Evolutionary conservation across 768 basidiomycete species (phyloP).

Genomic region (Hydnum rufescens): DNA sequence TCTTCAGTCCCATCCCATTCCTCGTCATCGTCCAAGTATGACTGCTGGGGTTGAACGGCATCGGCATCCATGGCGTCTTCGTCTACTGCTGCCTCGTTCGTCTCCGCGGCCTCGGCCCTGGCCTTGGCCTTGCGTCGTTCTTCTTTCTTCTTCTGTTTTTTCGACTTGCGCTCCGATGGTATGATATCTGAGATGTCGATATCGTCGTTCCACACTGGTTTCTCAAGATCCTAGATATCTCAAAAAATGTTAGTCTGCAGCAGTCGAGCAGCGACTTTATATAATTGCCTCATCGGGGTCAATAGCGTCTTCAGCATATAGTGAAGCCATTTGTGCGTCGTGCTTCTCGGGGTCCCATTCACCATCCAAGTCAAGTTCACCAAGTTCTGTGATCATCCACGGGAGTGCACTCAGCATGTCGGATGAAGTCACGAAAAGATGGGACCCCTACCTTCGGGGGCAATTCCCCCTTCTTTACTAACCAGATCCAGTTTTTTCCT

Average conservation of each 20-base stretch:
- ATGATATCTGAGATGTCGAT: slow-evolving; percentile 55
- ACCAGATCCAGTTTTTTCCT: slow-evolving; percentile 55
- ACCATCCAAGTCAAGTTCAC: slow-evolving; percentile 65
- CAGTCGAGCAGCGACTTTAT: not conserved
- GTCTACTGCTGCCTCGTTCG: slow-evolving; percentile 31
- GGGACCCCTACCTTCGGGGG: slow-evolving; percentile 16
- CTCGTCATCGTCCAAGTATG: slow-evolving; percentile 30
- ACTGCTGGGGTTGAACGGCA: slow-evolving; percentile 20
- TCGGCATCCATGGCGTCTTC: slow-evolving; percentile 11
- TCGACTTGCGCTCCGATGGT: slow-evolving; percentile 28
- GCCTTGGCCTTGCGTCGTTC: slow-evolving; percentile 29
- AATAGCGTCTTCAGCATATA: slow-evolving; percentile 37
- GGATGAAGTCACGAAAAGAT: not conserved
- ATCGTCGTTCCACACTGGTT: slow-evolving; percentile 86
- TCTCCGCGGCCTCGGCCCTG: slow-evolving; percentile 33
- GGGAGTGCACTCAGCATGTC: not conserved
- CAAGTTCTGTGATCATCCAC: slow-evolving; percentile 26
- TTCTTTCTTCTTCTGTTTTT: slow-evolving; percentile 27
- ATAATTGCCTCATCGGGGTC: slow-evolving; percentile 17
- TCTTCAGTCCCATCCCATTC: slow-evolving; percentile 74
- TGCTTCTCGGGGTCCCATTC: slow-evolving; percentile 84
- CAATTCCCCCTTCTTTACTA: slow-evolving; percentile 40
- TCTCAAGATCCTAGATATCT: slow-evolving; percentile 25
- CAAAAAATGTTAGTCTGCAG: not conserved
- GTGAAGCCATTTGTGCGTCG: slow-evolving; percentile 57